Evolutionary conservation across 2,329 filamentous ascomycete genomes (phyloP), one percentile per base, ranked within the genome.

Genomic region (Colletotrichum sp.): DNA sequence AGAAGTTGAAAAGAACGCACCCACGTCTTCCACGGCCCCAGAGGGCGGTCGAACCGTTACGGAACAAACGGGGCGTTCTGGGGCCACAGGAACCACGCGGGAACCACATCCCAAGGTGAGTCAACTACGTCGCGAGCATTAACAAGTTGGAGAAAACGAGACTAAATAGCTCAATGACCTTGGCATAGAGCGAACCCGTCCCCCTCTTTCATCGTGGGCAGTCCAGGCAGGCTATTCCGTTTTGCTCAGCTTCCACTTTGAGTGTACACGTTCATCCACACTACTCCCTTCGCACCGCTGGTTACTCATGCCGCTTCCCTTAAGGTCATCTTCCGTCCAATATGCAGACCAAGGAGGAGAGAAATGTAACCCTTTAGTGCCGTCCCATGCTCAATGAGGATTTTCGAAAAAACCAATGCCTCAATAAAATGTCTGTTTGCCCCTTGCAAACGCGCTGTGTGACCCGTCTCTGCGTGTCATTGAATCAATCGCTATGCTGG

Each of bases 401-500:
- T 18, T 28, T 65, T 30, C 21, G 14, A 21, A 48, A 21, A 43
- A 32, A 14, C 21, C 43, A 16, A 4, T 38, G 34, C n/a, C 32
- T 61, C 7, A 43, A 43, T n/a, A 6, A n/a, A 12, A 28, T 58
- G 34, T 13, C 8, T 26, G 30, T 43, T 73, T 64, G 38, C 65
- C 26, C 32, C 58, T 38, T 68, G 56, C 64, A 55, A 14, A 48
- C 52, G 38, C 24, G 55, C 24, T 26, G 43, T 26, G 21, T 26
- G 21, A 24, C 12, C 36, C 28, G 34, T 59, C 24, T 62, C 14
- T 26, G n/a, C 21, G 14, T n/a, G 52, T 59, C 26, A 7, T 36
- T 26, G 61, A 71, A 75, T 63, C 73, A 67, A 73, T 72, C 73
- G 69, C 73, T 72, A 75, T 75, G 73, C 69, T 62, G 62, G 38